These are phyloP conservation scores for Ceratocystis cubensis DNA, from an alignment of 2,329 filamentous ascomycete genomes.

Conservation along the genomic window DNA sequence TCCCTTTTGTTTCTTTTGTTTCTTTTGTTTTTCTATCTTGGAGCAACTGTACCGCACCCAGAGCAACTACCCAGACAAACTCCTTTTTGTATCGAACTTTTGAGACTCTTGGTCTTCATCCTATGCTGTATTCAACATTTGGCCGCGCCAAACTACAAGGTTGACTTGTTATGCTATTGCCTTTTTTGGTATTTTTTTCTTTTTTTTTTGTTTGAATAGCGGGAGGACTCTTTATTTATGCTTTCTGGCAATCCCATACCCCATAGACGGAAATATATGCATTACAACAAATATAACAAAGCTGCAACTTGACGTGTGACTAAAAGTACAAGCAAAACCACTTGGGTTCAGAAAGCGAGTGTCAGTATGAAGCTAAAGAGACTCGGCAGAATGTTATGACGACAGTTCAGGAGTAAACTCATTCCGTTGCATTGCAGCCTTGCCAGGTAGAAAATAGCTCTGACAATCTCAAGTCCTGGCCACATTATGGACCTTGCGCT, in stretches of 20 bases:
- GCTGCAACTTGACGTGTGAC: background rate
- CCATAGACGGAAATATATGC: background rate
- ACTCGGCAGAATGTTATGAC: background rate
- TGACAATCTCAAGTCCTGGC: background rate
- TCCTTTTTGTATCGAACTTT: background rate
- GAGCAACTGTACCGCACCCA: constrained; percentile 9
- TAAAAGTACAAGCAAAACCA: no score
- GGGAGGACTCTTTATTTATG: constrained; percentile 2
- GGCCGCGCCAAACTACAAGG: background rate
- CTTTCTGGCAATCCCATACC: background rate
- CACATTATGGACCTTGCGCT: background rate
- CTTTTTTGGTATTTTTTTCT: background rate
- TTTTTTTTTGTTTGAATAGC: background rate
- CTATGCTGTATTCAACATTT: constrained; percentile 2
- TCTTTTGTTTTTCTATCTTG: background rate
- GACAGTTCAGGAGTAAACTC: background rate
- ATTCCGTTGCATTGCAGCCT: no score
- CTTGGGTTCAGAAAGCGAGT: no score
- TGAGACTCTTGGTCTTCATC: background rate
- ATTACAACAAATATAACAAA: background rate
- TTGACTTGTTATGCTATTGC: background rate
- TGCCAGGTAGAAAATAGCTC: background rate
- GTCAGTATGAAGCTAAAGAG: no score
- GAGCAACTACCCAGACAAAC: background rate
- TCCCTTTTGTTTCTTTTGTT: constrained; percentile 6